These are phyloP conservation scores for Rhizopus microsporus DNA, from an alignment of 371 early-diverging fungal genomes.

Conservation along the genomic window DNA sequence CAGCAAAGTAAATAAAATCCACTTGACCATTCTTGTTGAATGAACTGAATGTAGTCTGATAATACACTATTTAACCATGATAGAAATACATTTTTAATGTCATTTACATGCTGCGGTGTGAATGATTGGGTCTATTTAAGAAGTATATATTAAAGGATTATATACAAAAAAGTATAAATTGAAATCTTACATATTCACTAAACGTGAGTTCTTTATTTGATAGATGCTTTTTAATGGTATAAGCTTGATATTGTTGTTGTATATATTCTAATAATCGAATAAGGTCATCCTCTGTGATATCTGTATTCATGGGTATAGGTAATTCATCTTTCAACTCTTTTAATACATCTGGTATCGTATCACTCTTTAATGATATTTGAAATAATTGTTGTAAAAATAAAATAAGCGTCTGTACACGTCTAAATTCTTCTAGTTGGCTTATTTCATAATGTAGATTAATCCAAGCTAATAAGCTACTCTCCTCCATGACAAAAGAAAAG, in stretches of 20 bases:
- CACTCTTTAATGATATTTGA: neutral
- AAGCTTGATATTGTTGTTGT: slow-evolving; percentile 37
- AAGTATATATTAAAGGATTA: neutral
- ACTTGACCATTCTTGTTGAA: slow-evolving; percentile 61
- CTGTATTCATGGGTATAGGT: slow-evolving; percentile 8
- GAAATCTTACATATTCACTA: slow-evolving; percentile 34
- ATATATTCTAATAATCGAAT: slow-evolving; percentile 34
- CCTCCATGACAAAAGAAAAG: neutral
- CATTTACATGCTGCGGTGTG: slow-evolving; percentile 30
- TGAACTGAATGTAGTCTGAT: slow-evolving; percentile 54
- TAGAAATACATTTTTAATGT: slow-evolving; percentile 53
- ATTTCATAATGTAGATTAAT: slow-evolving; percentile 10
- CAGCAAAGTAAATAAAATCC: slow-evolving; percentile 67
- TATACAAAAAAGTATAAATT: slow-evolving; percentile 4
- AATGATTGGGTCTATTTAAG: slow-evolving; percentile 26
- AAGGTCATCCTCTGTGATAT: slow-evolving; percentile 15
- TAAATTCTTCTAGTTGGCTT: slow-evolving; percentile 10
- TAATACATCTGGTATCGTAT: neutral
- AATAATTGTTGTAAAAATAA: slow-evolving; percentile 14
- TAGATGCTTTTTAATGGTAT: slow-evolving; percentile 22
- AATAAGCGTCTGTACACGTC: slow-evolving; percentile 8
- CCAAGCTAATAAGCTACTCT: slow-evolving; percentile 15
- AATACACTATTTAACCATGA: slow-evolving; percentile 65
- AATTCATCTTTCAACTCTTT: neutral
- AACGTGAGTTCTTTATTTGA: slow-evolving; percentile 29